Evolutionary conservation across 2,329 filamentous ascomycete species (phyloP).

Genomic region (Penicillium psychrosexuale): DNA sequence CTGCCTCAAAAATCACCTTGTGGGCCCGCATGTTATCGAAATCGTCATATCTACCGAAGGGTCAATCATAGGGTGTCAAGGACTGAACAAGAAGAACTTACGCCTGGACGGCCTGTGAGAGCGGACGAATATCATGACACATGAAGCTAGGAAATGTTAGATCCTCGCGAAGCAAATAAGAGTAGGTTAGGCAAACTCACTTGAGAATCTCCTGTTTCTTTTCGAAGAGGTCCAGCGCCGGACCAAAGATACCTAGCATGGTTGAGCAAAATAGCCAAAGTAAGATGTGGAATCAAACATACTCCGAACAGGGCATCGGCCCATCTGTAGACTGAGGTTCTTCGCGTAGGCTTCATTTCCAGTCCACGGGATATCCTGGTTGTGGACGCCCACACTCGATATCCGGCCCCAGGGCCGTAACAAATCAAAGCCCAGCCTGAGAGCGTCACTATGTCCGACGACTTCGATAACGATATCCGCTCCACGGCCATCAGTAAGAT

Average conservation of each 20-base stretch:
- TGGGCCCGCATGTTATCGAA: slow-evolving; percentile 69
- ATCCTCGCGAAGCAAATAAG: background rate
- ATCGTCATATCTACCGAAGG: slow-evolving; percentile 54
- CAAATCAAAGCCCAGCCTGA: slow-evolving; percentile 68
- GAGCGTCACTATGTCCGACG: slow-evolving; percentile 64
- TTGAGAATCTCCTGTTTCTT: slow-evolving; percentile 62
- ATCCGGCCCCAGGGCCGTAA: slow-evolving; percentile 69
- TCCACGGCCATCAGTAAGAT: slow-evolving; percentile 72
- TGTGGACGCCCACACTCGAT: slow-evolving; percentile 71
- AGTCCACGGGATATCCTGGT: slow-evolving; percentile 64
- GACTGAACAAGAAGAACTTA: slow-evolving; percentile 13
- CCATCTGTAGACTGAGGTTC: slow-evolving; percentile 70
- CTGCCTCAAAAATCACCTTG: slow-evolving; percentile 63
- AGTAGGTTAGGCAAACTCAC: slow-evolving; percentile 45
- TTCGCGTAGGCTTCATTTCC: slow-evolving; percentile 63
- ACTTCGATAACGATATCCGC: slow-evolving; percentile 81
- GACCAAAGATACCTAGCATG: slow-evolving; percentile 53
- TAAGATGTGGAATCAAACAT: background rate
- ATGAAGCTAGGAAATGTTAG: slow-evolving; percentile 57
- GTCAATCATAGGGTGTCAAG: background rate
- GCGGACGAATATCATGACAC: slow-evolving; percentile 68
- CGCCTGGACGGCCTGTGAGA: slow-evolving; percentile 60
- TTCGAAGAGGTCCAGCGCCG: slow-evolving; percentile 61
- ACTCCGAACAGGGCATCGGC: slow-evolving; percentile 63
- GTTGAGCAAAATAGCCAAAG: background rate